Evolutionary conservation across 345 rosid species (phyloP).

Genomic region (Aurinia saxatilis): DNA sequence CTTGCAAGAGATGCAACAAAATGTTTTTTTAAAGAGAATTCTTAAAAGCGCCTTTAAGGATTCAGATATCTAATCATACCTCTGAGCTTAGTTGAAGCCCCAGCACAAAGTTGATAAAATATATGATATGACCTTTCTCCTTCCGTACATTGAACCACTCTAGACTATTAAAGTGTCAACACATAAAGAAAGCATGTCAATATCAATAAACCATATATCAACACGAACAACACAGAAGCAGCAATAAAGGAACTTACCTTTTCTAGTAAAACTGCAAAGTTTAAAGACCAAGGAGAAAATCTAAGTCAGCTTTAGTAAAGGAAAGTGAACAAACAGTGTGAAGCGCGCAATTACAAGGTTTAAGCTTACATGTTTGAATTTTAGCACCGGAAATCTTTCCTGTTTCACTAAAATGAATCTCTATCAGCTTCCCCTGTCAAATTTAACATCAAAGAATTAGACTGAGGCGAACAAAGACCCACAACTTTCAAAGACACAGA

Average conservation of each 20-base stretch:
- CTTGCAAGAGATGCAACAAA: background rate
- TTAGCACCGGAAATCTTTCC: constrained; percentile 98
- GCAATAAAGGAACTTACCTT: constrained; percentile 48
- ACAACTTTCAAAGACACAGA: background rate
- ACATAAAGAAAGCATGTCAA: constrained; percentile 10
- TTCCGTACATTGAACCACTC: constrained; percentile 89
- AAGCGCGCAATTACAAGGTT: background rate
- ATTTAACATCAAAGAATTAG: constrained; percentile 8
- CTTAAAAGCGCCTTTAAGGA: background rate
- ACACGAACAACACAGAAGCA: background rate
- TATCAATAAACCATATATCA: constrained; percentile 22
- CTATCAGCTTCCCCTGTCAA: constrained; percentile 75
- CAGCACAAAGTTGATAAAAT: constrained; percentile 97
- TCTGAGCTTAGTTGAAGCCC: constrained; percentile 65
- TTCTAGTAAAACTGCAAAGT: constrained; percentile 38
- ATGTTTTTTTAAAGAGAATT: background rate
- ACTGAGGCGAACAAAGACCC: constrained; percentile 1
- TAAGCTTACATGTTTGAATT: constrained; percentile 58
- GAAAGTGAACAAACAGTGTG: background rate
- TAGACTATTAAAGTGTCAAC: constrained; percentile 51
- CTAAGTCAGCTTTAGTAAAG: background rate
- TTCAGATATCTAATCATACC: constrained; percentile 36
- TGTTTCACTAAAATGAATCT: constrained; percentile 92
- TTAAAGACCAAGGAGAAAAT: background rate
- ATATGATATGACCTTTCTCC: constrained; percentile 99